A percentile compares a stretch with the other conserved stretches of the same genome.
Evolutionary conservation across 352 stramenopile species (phyloP).

Genomic region (Globisporangium lucens): DNA sequence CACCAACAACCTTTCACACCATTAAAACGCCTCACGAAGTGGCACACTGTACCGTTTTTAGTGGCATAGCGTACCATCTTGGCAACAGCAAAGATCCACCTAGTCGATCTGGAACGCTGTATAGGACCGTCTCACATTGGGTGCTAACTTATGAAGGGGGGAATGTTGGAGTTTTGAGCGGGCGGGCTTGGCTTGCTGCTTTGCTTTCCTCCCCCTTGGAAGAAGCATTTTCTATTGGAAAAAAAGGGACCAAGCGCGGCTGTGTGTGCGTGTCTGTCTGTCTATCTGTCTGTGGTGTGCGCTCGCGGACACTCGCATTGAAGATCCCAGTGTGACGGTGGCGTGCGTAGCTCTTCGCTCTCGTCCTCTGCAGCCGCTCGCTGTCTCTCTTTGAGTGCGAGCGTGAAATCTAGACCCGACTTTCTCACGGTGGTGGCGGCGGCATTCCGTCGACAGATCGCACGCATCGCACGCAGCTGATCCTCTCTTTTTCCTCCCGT

Average conservation of each 20-base stretch:
- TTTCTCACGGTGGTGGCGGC: not conserved
- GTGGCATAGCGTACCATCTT: not conserved
- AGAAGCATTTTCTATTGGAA: not conserved
- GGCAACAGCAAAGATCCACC: not conserved
- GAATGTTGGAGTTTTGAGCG: not conserved
- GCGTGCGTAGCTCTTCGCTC: not conserved
- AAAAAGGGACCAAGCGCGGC: not conserved
- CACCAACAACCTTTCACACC: constrained; percentile 20
- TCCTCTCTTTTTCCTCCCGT: not conserved
- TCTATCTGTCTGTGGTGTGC: too few species aligned
- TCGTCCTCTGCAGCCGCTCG: not conserved
- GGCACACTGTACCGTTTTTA: constrained; percentile 1
- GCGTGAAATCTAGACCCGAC: not conserved
- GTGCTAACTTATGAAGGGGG: not conserved
- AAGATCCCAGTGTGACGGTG: not conserved
- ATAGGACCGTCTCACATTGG: not conserved
- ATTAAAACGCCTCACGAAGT: not conserved
- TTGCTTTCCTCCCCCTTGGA: not conserved
- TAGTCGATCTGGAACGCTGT: not conserved
- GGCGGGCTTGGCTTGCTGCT: not conserved
- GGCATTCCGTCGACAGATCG: constrained; percentile 4
- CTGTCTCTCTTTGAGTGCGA: not conserved
- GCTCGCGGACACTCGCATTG: not conserved
- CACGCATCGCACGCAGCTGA: not conserved
- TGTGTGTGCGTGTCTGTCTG: not conserved